phyloP scores from a whole-genome alignment of 495 filamentous ascomycete genomes.

The Penicillium pulvis region DNA sequence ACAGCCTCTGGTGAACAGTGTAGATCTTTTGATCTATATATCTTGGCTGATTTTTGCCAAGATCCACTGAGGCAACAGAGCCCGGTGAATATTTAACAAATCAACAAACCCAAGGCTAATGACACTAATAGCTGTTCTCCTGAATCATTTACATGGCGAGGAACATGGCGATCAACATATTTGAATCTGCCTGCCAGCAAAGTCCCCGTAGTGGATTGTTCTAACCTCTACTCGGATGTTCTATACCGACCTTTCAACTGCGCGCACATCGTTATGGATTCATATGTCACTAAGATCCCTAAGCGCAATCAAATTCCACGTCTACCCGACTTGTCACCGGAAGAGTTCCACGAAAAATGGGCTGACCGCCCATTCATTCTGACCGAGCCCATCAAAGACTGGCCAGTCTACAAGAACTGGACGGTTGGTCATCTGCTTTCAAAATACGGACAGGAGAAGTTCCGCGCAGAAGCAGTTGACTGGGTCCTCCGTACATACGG shows the following conservation, averaged over 20 bases:
- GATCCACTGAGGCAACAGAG: not conserved
- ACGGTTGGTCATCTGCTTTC: conserved; percentile 61
- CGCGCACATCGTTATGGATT: conserved; percentile 67
- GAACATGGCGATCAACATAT: conserved; percentile 84
- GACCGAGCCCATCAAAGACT: conserved; percentile 77
- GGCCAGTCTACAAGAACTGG: conserved; percentile 82
- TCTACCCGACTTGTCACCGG: conserved; percentile 64
- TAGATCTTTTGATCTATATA: not conserved
- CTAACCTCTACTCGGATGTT: conserved; percentile 84
- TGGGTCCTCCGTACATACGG: conserved; percentile 82
- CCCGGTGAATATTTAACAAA: not conserved
- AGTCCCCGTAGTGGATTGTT: conserved; percentile 61
- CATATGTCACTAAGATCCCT: conserved; percentile 73
- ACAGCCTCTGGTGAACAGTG: too few species aligned
- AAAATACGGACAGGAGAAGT: conserved; percentile 65
- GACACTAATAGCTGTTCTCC: conserved; percentile 33
- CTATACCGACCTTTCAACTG: conserved; percentile 92
- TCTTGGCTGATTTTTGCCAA: not conserved
- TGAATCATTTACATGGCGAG: conserved; percentile 69
- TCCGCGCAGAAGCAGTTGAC: conserved; percentile 92
- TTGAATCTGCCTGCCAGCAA: conserved; percentile 60
- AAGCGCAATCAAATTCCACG: conserved; percentile 69
- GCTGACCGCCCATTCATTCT: conserved; percentile 85
- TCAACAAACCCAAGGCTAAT: not conserved
- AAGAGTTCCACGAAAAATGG: conserved; percentile 76